phyloP scores from a whole-genome alignment of 805 yeast genomes.

The Wickerhamomyces tratensis region DNA sequence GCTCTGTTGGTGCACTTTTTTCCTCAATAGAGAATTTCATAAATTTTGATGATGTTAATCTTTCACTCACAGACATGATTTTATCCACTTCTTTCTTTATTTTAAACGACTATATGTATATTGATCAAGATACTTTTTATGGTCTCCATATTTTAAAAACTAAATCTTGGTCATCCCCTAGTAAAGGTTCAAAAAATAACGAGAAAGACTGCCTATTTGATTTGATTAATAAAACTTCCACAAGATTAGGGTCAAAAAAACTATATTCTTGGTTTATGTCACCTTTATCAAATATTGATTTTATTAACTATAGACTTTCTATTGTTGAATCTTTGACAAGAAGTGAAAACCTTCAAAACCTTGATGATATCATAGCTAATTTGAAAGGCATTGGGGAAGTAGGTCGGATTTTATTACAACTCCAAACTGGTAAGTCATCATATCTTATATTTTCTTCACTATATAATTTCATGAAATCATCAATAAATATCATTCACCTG shows the following conservation, averaged over 20 bases:
- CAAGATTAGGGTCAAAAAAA: conserved; percentile 5
- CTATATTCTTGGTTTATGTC: conserved; percentile 24
- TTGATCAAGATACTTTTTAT: conserved; percentile 20
- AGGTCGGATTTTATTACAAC: conserved; percentile 5
- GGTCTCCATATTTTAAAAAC: conserved; percentile 16
- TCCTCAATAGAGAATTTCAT: neutral
- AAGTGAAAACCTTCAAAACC: neutral
- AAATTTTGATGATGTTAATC: neutral
- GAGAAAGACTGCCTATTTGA: conserved; percentile 9
- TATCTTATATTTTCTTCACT: conserved; percentile 19
- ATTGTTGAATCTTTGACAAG: conserved; percentile 12
- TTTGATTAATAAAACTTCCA: neutral
- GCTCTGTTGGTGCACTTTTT: neutral
- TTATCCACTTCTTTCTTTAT: neutral
- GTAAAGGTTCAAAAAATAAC: neutral
- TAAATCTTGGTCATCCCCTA: neutral
- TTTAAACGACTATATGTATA: conserved; percentile 10
- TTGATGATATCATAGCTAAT: conserved; percentile 9
- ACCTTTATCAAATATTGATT: conserved; percentile 21
- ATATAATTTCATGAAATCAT: conserved; percentile 17
- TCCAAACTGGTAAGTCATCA: conserved; percentile 15
- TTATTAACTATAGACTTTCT: conserved; percentile 21
- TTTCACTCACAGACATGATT: neutral
- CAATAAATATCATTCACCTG: too few species aligned
- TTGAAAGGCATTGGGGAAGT: conserved; percentile 23